Evolutionary conservation across 306 rosid genomes (phyloP), one percentile per base, ranked within the genome.

Genomic region (Castanea sativa): DNA sequence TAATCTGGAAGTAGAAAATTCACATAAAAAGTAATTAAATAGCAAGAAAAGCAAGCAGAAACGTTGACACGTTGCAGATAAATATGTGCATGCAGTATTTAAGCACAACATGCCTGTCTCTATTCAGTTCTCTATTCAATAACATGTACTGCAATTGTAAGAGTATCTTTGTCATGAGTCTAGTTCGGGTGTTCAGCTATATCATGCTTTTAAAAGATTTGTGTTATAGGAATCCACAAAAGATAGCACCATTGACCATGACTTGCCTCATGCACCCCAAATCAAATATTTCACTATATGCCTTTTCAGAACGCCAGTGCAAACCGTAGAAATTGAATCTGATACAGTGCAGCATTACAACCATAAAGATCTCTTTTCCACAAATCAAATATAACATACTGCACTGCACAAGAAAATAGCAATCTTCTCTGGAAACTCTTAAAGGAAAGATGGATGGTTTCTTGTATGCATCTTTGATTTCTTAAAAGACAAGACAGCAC

Each of bases 401-500:
- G 65, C 65, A 23, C 13, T 23, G 51, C 72, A 8, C 52, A 14
- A 4, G 29, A n/a, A 9, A 35, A 68, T 11, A 35, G 18, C 5
- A 33, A 35, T 68, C 72, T 65, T 23, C 32, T 29, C 10, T 15
- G 41, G 16, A 16, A 29, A 29, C 69, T 63, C 69, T 35, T 1
- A 30, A 78, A 61, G 74, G 30, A 10, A 13, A 67, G 20, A 63
- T 68, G 53, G 65, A 33, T 59, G 75, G 77, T 69, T 30, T 74
- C 76, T 63, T 35, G 2, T 18, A 16, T 76, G 80, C 82, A 82
- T 65, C 83, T 68, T 43, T 65, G 55, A 69, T 87, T 82, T 76
- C 81, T 81, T 85, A 69, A 33, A 32, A 78, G 45, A 77, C 43
- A 86, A 79, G 91, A 78, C 61, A 88, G 35, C 80, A 76, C 69